Conservation (phyloP, 129 eudicot species). For the Artemisia annua region DNA sequence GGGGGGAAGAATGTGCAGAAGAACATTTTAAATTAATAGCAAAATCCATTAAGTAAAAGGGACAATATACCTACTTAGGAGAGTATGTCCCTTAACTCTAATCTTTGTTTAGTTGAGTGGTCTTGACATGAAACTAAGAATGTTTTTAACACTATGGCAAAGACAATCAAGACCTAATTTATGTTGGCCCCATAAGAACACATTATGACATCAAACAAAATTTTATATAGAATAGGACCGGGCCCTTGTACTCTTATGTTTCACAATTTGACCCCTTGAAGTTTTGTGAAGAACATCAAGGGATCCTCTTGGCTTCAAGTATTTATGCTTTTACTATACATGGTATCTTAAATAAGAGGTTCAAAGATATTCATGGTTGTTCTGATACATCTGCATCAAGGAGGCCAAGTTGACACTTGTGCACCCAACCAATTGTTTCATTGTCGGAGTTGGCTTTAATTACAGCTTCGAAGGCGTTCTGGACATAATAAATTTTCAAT, state of each 20-base stretch:
- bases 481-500: constrained; percentile 14
- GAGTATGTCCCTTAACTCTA: constrained; percentile 33
- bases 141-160: constrained; percentile 30
- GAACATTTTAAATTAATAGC: constrained; percentile 7
- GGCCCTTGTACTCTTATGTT: neutral
- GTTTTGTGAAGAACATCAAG: neutral
- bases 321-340: constrained; percentile 16
- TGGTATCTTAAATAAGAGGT: neutral
- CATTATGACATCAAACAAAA: constrained; percentile 8
- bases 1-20: constrained; percentile 41
- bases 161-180: constrained; percentile 34
- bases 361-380: neutral
- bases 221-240: neutral
- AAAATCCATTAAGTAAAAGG: constrained; percentile 29
- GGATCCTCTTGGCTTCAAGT: constrained; percentile 3
- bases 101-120: constrained; percentile 27
- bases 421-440: constrained; percentile 23
- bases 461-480: neutral
- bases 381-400: neutral
- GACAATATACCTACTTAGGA: constrained; percentile 43
- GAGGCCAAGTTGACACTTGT: constrained; percentile 16
- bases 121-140: constrained; percentile 22
- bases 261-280: neutral
- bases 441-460: constrained; percentile 24
- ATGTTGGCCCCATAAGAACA: constrained; percentile 30